phyloP scores from a whole-genome alignment of 148 eudicot species.

The Chenopodium formosanum region DNA sequence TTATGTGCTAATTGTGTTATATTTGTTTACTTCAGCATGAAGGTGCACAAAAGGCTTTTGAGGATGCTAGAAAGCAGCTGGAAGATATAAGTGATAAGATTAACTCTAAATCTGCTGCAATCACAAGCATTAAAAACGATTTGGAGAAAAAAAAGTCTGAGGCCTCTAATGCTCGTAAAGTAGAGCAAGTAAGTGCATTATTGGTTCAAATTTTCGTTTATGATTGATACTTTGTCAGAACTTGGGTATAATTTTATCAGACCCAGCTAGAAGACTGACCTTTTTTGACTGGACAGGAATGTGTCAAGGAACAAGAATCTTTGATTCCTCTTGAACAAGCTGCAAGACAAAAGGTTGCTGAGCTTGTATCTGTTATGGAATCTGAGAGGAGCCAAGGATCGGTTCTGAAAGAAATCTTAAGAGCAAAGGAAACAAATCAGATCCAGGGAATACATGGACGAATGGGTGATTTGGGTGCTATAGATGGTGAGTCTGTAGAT shows the following conservation, averaged over 20 bases:
- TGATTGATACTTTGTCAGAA: conserved; percentile 4
- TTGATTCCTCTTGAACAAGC: conserved; percentile 77
- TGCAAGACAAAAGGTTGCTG: conserved; percentile 84
- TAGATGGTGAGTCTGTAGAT: conserved; percentile 59
- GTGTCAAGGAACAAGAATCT: conserved; percentile 71
- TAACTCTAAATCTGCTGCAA: conserved; percentile 49
- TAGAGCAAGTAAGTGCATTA: conserved; percentile 60
- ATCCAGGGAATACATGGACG: conserved; percentile 92
- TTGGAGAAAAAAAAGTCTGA: conserved; percentile 57
- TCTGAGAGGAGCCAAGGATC: conserved; percentile 94
- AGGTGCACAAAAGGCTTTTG: conserved; percentile 67
- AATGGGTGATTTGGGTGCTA: conserved; percentile 96
- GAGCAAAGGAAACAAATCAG: conserved; percentile 70
- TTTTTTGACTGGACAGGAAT: conserved; percentile 51
- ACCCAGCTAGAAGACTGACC: conserved; percentile 7
- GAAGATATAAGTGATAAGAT: conserved; percentile 49
- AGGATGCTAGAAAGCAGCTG: conserved; percentile 73
- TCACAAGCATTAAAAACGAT: conserved; percentile 42
- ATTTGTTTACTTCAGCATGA: conserved; percentile 59
- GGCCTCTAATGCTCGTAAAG: conserved; percentile 62
- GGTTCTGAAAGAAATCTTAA: conserved; percentile 82
- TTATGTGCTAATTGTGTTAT: not conserved
- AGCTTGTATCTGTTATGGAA: conserved; percentile 70
- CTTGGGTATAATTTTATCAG: not conserved
- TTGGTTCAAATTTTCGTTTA: not conserved